Evolutionary conservation across 495 filamentous ascomycete species (phyloP).

Genomic region (Talaromyces stipitatus): DNA sequence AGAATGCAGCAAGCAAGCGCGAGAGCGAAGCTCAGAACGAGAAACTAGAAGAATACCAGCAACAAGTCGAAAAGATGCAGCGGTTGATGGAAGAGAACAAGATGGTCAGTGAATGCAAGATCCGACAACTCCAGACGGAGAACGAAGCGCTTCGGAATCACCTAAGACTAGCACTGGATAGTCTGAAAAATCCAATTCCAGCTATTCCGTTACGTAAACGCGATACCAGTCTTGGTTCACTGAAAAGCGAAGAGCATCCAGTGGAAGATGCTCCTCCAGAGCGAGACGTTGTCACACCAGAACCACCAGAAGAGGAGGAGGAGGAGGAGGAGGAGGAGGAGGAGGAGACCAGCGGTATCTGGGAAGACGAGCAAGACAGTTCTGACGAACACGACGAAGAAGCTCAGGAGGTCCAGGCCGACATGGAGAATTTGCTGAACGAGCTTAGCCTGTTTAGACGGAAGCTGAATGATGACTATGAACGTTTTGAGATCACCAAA

Average conservation of each 20-base stretch:
- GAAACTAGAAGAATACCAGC: conserved; percentile 87
- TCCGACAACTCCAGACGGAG: conserved; percentile 74
- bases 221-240: conserved; percentile 25
- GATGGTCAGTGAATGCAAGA: conserved; percentile 85
- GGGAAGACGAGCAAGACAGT: conserved; percentile 31
- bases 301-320: conserved; percentile 5
- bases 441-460: conserved; percentile 75
- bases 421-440: conserved; percentile 63
- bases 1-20: conserved; percentile 35
- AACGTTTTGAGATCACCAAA: conserved; percentile 40
- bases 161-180: conserved; percentile 76
- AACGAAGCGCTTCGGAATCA: conserved; percentile 85
- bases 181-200: conserved; percentile 79
- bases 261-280: conserved; percentile 28
- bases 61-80: conserved; percentile 74
- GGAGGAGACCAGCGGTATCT: conserved; percentile 28
- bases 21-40: conserved; percentile 55
- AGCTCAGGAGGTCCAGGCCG: conserved; percentile 54
- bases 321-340: conserved; percentile 19
- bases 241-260: conserved; percentile 27
- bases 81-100: conserved; percentile 87
- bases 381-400: conserved; percentile 25
- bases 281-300: conserved; percentile 30
- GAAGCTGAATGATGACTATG: conserved; percentile 73
- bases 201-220: conserved; percentile 28